phyloP scores from a whole-genome alignment of 768 basidiomycete genomes.

The Trametes sanguinea region DNA sequence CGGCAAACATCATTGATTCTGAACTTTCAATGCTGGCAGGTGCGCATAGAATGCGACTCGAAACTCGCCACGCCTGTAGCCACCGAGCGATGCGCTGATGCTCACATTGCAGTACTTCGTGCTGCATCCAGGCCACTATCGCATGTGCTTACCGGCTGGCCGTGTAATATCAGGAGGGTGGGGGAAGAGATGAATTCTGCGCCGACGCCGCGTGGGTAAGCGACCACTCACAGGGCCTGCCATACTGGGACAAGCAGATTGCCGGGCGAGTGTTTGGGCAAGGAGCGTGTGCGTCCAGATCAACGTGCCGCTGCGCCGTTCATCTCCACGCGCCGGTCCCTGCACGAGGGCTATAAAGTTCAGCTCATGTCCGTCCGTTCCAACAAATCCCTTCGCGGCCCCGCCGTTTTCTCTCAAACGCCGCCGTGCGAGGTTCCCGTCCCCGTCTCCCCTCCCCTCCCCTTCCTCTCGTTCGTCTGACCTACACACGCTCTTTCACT shows the following conservation, averaged over 20 bases:
- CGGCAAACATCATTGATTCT: not conserved
- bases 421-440: conserved; percentile 5
- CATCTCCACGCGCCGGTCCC: not conserved
- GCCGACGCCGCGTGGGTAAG: not conserved
- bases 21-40: not conserved
- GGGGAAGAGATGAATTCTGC: not conserved
- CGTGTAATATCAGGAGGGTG: not conserved
- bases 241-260: conserved; percentile 6
- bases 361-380: not conserved
- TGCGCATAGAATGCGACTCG: not conserved
- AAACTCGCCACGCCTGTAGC: not conserved
- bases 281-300: not conserved
- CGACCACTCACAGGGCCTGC: conserved; percentile 4
- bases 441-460: not conserved
- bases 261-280: not conserved
- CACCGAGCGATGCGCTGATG: not conserved
- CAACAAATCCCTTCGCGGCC: conserved; percentile 8
- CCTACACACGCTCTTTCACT: conserved; percentile 15
- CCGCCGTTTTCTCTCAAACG: conserved; percentile 8
- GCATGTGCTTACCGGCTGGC: not conserved
- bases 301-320: not conserved
- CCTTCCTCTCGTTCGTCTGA: conserved; percentile 10
- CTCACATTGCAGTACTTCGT: not conserved
- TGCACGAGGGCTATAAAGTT: conserved; percentile 8
- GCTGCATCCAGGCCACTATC: not conserved